These are phyloP conservation scores for Oleoguttula mirabilis DNA, from an alignment of 495 filamentous ascomycete genomes.

Conservation along the genomic window DNA sequence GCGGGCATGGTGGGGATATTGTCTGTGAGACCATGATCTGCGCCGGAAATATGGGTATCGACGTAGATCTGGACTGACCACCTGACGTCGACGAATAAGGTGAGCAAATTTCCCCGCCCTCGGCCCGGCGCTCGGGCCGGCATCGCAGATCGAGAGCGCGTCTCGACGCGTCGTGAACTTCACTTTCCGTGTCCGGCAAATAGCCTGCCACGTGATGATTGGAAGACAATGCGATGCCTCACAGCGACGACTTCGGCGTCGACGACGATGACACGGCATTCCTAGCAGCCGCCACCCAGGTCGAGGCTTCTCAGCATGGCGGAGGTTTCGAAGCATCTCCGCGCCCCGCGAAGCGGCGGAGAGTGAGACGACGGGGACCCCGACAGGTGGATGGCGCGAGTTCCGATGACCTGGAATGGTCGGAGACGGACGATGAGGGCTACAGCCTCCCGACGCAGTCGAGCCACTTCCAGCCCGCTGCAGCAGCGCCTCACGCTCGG, in stretches of 20 bases:
- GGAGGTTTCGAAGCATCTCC: conserved; percentile 12
- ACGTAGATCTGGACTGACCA: no score
- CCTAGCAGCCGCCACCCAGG: conserved; percentile 26
- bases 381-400: conserved; percentile 5
- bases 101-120: no score
- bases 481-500: background rate
- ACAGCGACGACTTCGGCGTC: conserved; percentile 28
- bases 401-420: background rate
- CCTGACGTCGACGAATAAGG: no score
- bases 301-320: conserved; percentile 22
- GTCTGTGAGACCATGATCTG: no score
- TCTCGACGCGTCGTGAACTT: no score
- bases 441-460: background rate
- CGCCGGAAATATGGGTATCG: no score
- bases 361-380: conserved; percentile 2
- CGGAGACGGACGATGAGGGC: conserved; percentile 4
- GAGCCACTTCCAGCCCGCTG: background rate
- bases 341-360: conserved; percentile 11
- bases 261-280: conserved; percentile 26
- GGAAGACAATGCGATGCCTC: conserved; percentile 23
- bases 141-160: no score
- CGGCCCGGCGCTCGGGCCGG: no score
- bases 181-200: no score
- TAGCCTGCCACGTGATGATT: no score
- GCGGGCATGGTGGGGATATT: no score